Conservation (phyloP, 805 yeast species). For the Candida stauntonica region DNA sequence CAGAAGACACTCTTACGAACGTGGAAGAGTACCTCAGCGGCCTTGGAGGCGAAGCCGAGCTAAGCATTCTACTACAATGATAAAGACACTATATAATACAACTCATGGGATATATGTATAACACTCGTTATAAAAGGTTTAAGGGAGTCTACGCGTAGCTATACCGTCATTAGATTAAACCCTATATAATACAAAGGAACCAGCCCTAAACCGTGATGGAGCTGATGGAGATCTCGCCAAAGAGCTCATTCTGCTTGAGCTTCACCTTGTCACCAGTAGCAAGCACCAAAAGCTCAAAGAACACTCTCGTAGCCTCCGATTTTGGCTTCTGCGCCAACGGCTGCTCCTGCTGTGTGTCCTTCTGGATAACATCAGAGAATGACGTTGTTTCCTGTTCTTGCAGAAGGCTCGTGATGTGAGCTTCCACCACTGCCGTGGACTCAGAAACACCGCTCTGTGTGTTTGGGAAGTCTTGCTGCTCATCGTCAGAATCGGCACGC, state of each 20-base stretch:
- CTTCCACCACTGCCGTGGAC: slow-evolving; percentile 45
- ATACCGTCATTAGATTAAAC: too few relatives aligned
- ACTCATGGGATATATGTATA: slow-evolving; percentile 1
- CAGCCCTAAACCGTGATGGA: not conserved
- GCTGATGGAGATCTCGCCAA: slow-evolving; percentile 45
- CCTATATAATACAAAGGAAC: too few relatives aligned
- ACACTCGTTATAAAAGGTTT: too few relatives aligned
- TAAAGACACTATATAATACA: too few relatives aligned
- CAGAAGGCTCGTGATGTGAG: slow-evolving; percentile 7
- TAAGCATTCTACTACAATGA: slow-evolving; percentile 31
- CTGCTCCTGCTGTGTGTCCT: slow-evolving; percentile 12
- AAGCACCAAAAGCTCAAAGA: slow-evolving; percentile 77
- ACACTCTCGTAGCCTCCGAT: slow-evolving; percentile 64
- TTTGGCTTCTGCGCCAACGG: slow-evolving; percentile 38
- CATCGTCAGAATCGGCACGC: slow-evolving; percentile 23
- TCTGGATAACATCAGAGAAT: slow-evolving; percentile 38
- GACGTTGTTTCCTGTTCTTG: slow-evolving; percentile 16
- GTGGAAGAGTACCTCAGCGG: slow-evolving; percentile 68
- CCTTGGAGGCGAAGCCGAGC: slow-evolving; percentile 38
- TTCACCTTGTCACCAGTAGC: slow-evolving; percentile 72
- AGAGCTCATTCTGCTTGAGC: slow-evolving; percentile 55
- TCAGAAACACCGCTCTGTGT: slow-evolving; percentile 35
- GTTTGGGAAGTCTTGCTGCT: slow-evolving; percentile 14
- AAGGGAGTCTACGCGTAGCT: too few relatives aligned
- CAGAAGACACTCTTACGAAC: slow-evolving; percentile 68